These are phyloP conservation scores for Fusarium camptoceras DNA, from an alignment of 2,329 filamentous ascomycete species.

Conservation along the genomic window DNA sequence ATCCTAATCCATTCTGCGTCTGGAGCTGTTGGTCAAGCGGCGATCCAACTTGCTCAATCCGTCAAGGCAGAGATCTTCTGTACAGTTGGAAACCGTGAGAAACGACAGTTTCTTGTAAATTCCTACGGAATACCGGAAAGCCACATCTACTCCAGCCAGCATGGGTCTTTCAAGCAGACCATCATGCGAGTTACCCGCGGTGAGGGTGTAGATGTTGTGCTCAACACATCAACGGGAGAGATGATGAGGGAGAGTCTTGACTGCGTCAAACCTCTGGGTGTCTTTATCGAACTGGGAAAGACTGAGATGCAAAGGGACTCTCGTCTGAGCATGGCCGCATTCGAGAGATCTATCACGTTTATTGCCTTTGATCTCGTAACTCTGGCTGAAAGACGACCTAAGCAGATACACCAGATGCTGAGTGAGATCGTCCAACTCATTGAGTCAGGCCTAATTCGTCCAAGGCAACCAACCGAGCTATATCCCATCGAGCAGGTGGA, in stretches of 20 bases:
- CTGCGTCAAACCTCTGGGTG: neutral
- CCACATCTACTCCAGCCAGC: neutral
- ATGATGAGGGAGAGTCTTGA: slow-evolving; percentile 11
- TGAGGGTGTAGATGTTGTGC: slow-evolving; percentile 1
- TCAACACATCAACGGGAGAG: slow-evolving; percentile 2
- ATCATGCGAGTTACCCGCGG: slow-evolving; percentile 1
- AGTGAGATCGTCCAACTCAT: neutral
- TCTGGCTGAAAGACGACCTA: neutral
- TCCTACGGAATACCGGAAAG: neutral
- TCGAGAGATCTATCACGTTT: slow-evolving; percentile 9
- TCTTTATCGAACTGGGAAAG: slow-evolving; percentile 6
- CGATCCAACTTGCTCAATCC: neutral
- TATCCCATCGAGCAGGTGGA: slow-evolving; percentile 1
- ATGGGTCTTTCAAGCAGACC: neutral
- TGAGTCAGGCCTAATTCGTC: neutral
- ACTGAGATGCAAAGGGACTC: neutral
- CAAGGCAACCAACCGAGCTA: neutral
- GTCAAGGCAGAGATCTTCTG: slow-evolving; percentile 2
- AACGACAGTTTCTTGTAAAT: neutral
- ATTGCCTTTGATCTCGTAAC: slow-evolving; percentile 1
- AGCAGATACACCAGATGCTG: neutral
- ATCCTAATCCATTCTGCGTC: slow-evolving; percentile 10
- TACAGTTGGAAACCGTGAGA: neutral
- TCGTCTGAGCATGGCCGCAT: neutral
- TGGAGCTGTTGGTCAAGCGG: slow-evolving; percentile 7